Base-by-base conservation (phyloP, 768 basidiomycete genomes). In the Lentinus tigrinus region DNA sequence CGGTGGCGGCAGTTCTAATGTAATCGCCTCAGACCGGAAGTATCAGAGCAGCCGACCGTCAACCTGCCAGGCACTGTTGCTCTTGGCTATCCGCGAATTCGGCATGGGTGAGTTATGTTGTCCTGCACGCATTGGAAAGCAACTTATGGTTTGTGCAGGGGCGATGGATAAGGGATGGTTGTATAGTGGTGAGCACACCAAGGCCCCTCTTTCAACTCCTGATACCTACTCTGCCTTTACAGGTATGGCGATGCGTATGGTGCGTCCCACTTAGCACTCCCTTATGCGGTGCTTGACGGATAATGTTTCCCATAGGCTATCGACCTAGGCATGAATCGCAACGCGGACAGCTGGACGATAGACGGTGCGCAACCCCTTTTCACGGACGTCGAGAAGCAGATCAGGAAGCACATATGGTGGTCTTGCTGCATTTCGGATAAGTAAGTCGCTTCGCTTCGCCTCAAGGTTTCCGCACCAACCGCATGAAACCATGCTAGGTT, bases 111-210 rank as follows among this genome's bases (percentile, higher is more conserved):
- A 74, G 71, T 44, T 24, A 26, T 10, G 24, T 7, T 10, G 21
- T 8, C 24, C 24, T 2, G 43, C 19, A 7, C 9, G 6, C 16
- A 23, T 7, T 4, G n/a, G 24, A 14, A 10, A 46, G 8, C 13
- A 13, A 14, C 19, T 38, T 23, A n/a, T 19, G 58, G 34, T 31
- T 2, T 9, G 21, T 24, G 28, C 59, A 79, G 78, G 80, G 27
- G 76, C 78, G 14, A 91, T 92, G 88, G 88, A 91, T 59, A 87
- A 90, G 68, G 90, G 88, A 1, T 95, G 93, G 93, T 77, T 91
- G 47, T 90, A 88, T 65, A 84, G 87, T 61, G 89, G 89, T 68
- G 47, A 40, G 65, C 51, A 56, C 16, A 5, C 0, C 17, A 27
- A 28, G 1, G n/a, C n/a, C 19, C 13, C 36, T 16, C 16, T 39